Conservation (phyloP, 106 monocot species). For the Platanthera zijinensis region DNA sequence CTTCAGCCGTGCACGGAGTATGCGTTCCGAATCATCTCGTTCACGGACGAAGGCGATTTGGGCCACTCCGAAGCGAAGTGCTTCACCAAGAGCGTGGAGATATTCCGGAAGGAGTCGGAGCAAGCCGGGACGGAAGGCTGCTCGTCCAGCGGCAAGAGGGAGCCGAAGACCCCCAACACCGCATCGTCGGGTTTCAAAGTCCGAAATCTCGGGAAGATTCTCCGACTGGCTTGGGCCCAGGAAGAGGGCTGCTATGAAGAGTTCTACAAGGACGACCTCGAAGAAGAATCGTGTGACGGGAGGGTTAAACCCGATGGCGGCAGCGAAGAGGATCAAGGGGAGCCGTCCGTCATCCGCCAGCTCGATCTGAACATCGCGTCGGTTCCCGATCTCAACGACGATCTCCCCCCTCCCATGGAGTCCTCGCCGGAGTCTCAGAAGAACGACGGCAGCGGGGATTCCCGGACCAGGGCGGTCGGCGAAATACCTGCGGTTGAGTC, state of each 20-base stretch:
- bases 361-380: constrained; percentile 64
- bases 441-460: constrained; percentile 56
- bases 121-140: constrained; percentile 25
- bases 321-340: constrained; percentile 27
- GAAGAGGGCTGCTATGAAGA: constrained; percentile 63
- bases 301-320: constrained; percentile 18
- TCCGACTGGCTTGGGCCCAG: constrained; percentile 66
- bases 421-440: constrained; percentile 22
- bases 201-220: constrained; percentile 66
- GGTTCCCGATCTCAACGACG: constrained; percentile 87
- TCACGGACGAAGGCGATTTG: constrained; percentile 65
- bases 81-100: constrained; percentile 78
- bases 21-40: constrained; percentile 78
- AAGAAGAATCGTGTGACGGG: constrained; percentile 50
- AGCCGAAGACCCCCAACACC: constrained; percentile 16
- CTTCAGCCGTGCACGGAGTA: constrained; percentile 94
- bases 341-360: constrained; percentile 25
- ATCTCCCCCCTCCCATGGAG: constrained; percentile 34
- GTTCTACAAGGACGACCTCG: constrained; percentile 34
- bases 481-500: constrained; percentile 63
- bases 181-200: constrained; percentile 76
- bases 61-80: constrained; percentile 91
- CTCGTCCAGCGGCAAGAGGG: constrained; percentile 38
- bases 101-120: constrained; percentile 40
- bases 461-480: constrained; percentile 30